Conservation (phyloP, 169 alveolate species). For the Eimeria acervulina region DNA sequence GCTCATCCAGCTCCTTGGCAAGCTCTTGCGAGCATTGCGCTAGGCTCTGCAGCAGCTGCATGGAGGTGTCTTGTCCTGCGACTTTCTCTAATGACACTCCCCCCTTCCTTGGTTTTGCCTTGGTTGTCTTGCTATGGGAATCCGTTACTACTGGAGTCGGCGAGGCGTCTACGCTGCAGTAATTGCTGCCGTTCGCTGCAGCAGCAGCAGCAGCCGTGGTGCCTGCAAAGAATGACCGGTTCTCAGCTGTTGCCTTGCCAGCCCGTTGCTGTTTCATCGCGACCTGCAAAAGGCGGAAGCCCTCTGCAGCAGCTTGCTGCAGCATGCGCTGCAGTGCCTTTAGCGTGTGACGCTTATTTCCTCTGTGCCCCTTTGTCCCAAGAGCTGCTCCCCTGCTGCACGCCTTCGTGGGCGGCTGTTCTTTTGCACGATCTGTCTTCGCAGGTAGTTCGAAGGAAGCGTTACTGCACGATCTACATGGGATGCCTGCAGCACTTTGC, state of each 20-base stretch:
- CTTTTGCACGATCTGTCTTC: neutral
- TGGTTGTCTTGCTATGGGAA: neutral
- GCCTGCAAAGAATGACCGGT: slow-evolving; percentile 61
- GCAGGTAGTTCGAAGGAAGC: neutral
- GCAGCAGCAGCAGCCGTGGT: slow-evolving; percentile 65
- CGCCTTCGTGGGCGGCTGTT: neutral
- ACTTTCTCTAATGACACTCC: slow-evolving; percentile 33
- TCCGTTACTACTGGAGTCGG: neutral
- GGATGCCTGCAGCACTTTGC: slow-evolving; percentile 15
- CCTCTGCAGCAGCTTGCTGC: slow-evolving; percentile 47
- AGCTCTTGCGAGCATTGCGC: slow-evolving; percentile 60
- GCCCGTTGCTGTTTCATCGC: slow-evolving; percentile 57
- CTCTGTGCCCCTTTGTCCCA: neutral
- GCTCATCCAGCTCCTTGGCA: slow-evolving; percentile 52
- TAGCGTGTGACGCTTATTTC: neutral
- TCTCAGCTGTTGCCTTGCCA: slow-evolving; percentile 28
- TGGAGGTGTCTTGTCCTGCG: slow-evolving; percentile 39
- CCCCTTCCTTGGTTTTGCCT: neutral
- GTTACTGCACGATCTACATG: slow-evolving; percentile 23
- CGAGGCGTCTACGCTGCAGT: slow-evolving; percentile 30
- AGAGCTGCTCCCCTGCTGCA: neutral
- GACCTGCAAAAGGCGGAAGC: slow-evolving; percentile 14
- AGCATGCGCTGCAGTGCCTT: slow-evolving; percentile 38
- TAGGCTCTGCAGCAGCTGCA: slow-evolving; percentile 41
- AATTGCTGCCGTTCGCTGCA: slow-evolving; percentile 40